Evolutionary conservation across 228 moss, liverwort and hornwort species (phyloP).

Genomic region (Sphagnum fallax): DNA sequence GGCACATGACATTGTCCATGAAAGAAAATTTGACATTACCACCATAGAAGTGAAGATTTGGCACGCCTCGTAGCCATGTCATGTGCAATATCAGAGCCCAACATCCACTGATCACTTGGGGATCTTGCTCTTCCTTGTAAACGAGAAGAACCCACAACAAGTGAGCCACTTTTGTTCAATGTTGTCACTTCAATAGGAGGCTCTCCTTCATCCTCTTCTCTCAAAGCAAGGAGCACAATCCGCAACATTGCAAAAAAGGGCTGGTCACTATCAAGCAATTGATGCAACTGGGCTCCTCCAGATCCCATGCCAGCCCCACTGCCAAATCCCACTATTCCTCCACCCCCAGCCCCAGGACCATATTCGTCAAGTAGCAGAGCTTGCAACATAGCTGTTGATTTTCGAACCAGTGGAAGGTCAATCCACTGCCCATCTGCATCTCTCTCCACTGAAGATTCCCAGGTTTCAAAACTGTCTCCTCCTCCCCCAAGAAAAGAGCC

Average conservation of each 20-base stretch:
- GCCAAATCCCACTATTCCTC: constrained; percentile 52
- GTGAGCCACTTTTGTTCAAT: constrained; percentile 12
- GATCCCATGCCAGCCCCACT: constrained; percentile 84
- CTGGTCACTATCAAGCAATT: constrained; percentile 87
- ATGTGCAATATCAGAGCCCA: constrained; percentile 55
- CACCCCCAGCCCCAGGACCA: constrained; percentile 79
- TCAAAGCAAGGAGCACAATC: constrained; percentile 57
- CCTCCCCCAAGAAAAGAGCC: constrained; percentile 56
- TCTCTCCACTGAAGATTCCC: constrained; percentile 66
- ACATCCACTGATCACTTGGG: constrained; percentile 46
- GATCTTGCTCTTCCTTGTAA: constrained; percentile 36
- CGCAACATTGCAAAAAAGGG: constrained; percentile 92
- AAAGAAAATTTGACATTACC: constrained; percentile 25
- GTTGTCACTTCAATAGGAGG: constrained; percentile 14
- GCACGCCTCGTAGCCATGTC: constrained; percentile 63
- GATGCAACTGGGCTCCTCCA: constrained; percentile 85
- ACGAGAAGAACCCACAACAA: constrained; percentile 20
- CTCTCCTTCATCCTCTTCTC: constrained; percentile 72
- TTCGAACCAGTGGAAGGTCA: constrained; percentile 66
- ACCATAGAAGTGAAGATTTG: constrained; percentile 76
- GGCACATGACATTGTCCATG: no score
- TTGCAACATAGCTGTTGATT: constrained; percentile 72
- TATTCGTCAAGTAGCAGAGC: constrained; percentile 76
- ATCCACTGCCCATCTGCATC: constrained; percentile 68
- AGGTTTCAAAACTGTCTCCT: constrained; percentile 58